phyloP scores from a whole-genome alignment of 2,329 filamentous ascomycete genomes.

The Leptographium wingfieldii region DNA sequence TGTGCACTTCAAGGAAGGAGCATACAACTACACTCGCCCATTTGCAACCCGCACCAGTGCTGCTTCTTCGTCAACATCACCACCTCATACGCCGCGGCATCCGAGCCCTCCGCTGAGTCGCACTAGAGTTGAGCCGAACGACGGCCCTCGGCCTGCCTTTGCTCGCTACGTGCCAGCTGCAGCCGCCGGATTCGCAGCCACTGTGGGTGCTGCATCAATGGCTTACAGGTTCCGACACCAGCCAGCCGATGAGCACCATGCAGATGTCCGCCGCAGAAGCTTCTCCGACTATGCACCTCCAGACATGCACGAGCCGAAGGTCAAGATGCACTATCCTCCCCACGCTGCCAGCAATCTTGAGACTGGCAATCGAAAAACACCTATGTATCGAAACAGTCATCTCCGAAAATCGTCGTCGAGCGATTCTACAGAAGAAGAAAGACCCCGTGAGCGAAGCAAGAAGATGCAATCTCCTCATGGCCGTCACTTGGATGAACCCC shows the following conservation, averaged over 20 bases:
- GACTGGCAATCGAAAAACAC: conserved; percentile 17
- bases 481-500: conserved; percentile 16
- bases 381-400: conserved; percentile 35
- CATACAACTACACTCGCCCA: conserved; percentile 19
- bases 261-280: conserved; percentile 30
- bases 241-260: conserved; percentile 23
- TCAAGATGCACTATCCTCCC: conserved; percentile 4
- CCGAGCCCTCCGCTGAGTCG: not conserved
- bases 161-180: conserved; percentile 19
- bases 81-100: not conserved
- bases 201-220: conserved; percentile 14
- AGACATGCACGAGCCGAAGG: conserved; percentile 13
- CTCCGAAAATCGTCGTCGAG: conserved; percentile 27
- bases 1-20: conserved; percentile 16
- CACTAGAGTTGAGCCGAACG: conserved; percentile 17
- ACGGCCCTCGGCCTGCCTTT: conserved; percentile 28
- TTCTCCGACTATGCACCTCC: conserved; percentile 36
- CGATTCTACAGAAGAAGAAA: conserved; percentile 26
- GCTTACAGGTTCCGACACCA: conserved; percentile 20
- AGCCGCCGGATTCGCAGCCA: conserved; percentile 4
- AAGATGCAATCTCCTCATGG: conserved; percentile 7
- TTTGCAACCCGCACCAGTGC: conserved; percentile 9
- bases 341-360: conserved; percentile 21
- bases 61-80: not conserved
- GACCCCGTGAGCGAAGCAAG: conserved; percentile 15